Percentiles rank a stretch among this genome's conserved stretches.
Evolutionary conservation across 2,329 filamentous ascomycete genomes (phyloP).

Genomic region (Venturia pyrina): DNA sequence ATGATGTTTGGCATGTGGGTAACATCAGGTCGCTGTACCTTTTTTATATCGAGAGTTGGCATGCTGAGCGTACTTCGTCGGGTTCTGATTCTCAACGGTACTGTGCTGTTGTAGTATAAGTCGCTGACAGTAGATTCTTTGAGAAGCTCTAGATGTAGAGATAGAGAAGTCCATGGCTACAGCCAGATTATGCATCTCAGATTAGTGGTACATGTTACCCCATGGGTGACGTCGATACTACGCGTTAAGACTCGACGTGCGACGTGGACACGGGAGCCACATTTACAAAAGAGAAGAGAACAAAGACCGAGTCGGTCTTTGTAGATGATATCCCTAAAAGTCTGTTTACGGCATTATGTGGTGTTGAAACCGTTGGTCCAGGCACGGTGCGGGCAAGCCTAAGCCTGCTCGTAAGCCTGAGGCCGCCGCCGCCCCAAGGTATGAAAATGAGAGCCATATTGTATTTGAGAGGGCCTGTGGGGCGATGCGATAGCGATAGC

Average conservation of each 20-base stretch:
- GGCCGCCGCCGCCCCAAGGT: too few species aligned
- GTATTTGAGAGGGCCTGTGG: too few species aligned
- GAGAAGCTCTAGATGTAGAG: not conserved
- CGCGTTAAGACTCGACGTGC: not conserved
- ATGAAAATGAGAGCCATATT: too few species aligned
- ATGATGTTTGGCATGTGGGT: not conserved
- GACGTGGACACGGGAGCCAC: too few species aligned
- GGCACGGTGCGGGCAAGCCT: too few species aligned
- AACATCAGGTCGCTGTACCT: not conserved
- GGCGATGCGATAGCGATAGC: too few species aligned
- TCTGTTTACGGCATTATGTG: too few species aligned
- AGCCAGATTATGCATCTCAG: not conserved
- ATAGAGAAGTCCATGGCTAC: not conserved
- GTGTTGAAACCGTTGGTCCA: too few species aligned
- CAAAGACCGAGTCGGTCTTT: too few species aligned
- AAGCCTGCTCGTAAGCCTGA: too few species aligned
- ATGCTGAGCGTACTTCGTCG: not conserved
- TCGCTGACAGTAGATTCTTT: not conserved
- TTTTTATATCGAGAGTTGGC: conserved; percentile 1
- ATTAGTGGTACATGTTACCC: not conserved
- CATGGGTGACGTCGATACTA: not conserved
- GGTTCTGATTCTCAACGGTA: not conserved
- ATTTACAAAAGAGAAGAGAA: too few species aligned
- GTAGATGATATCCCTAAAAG: too few species aligned
- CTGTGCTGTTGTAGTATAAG: not conserved